Percentiles rank a stretch among this genome's conserved stretches.
These are phyloP conservation scores for Erythrophleum ivorense DNA, from an alignment of 331 rosid species.

Conservation along the genomic window DNA sequence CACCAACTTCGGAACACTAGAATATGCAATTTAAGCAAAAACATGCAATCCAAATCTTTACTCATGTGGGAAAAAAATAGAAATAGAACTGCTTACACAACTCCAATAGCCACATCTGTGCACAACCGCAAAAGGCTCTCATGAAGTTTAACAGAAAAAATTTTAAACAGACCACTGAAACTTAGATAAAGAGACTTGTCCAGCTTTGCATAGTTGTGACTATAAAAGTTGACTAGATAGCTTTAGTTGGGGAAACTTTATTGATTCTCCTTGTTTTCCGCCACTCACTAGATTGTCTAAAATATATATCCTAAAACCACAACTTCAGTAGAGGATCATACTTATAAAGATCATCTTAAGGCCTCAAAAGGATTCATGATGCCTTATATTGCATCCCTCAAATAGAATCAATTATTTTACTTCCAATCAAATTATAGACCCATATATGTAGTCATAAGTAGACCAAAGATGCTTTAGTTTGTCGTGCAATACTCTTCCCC, in stretches of 20 bases:
- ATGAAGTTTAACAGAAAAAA: background rate
- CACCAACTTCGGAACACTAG: slow-evolving; percentile 29
- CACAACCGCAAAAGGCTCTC: slow-evolving; percentile 18
- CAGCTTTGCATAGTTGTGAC: slow-evolving; percentile 8
- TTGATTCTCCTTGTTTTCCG: background rate
- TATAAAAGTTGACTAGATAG: background rate
- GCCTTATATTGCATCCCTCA: slow-evolving; percentile 25
- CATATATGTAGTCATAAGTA: background rate
- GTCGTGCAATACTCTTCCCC: slow-evolving; percentile 4
- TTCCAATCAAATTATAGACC: slow-evolving; percentile 6
- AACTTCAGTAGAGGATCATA: slow-evolving; percentile 1
- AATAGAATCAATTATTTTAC: slow-evolving; percentile 17
- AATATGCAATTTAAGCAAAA: slow-evolving; percentile 34
- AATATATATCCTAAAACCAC: background rate
- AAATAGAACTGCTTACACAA: background rate
- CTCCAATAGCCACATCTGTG: slow-evolving; percentile 13
- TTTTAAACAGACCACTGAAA: background rate
- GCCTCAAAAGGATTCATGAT: slow-evolving; percentile 13
- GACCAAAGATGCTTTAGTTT: slow-evolving; percentile 28
- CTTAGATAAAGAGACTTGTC: background rate
- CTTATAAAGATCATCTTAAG: background rate
- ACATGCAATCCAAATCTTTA: slow-evolving; percentile 12
- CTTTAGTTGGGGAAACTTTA: background rate
- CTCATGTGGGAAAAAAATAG: slow-evolving; percentile 3
- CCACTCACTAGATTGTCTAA: slow-evolving; percentile 10